A percentile compares a stretch with the other conserved stretches of the same genome.
Evolutionary conservation across 1,139 yeast genomes (phyloP).

Genomic region (Pichia sp.): DNA sequence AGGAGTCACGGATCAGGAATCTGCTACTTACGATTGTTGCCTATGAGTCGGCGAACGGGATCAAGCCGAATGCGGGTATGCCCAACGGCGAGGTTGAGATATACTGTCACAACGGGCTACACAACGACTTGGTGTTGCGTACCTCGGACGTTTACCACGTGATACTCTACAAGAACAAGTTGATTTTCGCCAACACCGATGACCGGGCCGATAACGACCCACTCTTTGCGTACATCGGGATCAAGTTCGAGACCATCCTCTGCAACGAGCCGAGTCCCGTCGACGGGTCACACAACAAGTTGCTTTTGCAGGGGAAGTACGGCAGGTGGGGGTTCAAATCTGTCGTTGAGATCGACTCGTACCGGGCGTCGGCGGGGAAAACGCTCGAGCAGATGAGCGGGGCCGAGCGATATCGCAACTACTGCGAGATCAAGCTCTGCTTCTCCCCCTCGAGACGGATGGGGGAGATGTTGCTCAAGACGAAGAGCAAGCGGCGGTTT

Average conservation of each 20-base stretch:
- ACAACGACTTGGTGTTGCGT: constrained; percentile 15
- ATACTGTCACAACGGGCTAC: constrained; percentile 21
- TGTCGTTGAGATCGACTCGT: constrained; percentile 19
- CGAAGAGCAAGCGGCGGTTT: neutral
- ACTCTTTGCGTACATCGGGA: constrained; percentile 17
- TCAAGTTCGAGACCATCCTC: constrained; percentile 19
- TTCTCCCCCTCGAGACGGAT: neutral
- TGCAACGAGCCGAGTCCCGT: constrained; percentile 4
- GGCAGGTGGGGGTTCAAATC: constrained; percentile 15
- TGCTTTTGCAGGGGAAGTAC: constrained; percentile 13
- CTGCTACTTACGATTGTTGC: constrained; percentile 13
- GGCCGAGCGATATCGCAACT: constrained; percentile 1
- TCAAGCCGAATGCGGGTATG: neutral
- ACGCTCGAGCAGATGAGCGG: constrained; percentile 4
- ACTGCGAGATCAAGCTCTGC: constrained; percentile 19
- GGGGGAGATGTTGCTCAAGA: neutral
- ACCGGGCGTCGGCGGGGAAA: neutral
- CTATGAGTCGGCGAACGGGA: constrained; percentile 12
- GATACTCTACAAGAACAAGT: constrained; percentile 15
- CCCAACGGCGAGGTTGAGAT: constrained; percentile 7
- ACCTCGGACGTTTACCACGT: constrained; percentile 16
- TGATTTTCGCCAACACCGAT: constrained; percentile 18
- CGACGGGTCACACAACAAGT: constrained; percentile 18
- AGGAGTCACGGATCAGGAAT: constrained; percentile 11
- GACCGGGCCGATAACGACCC: constrained; percentile 14